A percentile compares a stretch with the other conserved stretches of the same genome.
These are phyloP conservation scores for Mucor velutinosus DNA, from an alignment of 371 early-diverging fungal genomes.

Conservation along the genomic window DNA sequence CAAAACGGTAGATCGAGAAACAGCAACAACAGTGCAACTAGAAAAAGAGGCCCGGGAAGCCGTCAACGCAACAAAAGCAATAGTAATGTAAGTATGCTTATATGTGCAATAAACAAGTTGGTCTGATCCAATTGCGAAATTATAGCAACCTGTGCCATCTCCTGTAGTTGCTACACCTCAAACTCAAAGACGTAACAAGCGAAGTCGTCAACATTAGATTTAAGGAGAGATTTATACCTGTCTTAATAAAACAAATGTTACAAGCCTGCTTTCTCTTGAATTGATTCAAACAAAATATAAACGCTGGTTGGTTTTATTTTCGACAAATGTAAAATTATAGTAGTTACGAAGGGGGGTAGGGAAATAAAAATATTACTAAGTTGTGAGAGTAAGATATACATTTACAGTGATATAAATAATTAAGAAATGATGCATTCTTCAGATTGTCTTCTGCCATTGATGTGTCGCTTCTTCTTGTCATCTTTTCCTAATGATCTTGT, in stretches of 20 bases:
- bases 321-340: not conserved
- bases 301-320: not conserved
- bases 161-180: not conserved
- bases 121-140: not conserved
- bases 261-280: not conserved
- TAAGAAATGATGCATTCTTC: constrained; percentile 29
- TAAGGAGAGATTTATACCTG: not conserved
- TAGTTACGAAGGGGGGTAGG: not conserved
- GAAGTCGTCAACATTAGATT: not conserved
- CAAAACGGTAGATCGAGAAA: not conserved
- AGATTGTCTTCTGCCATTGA: constrained; percentile 23
- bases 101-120: not conserved
- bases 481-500: constrained; percentile 10
- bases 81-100: not conserved
- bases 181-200: not conserved
- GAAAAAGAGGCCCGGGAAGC: constrained; percentile 6
- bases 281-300: constrained; percentile 7
- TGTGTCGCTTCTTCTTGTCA: constrained; percentile 18
- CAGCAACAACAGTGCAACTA: constrained; percentile 1
- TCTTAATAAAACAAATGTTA: not conserved
- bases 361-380: not conserved
- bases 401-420: not conserved
- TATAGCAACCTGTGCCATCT: not conserved
- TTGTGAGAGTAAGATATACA: constrained; percentile 7
- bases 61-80: not conserved